Conservation (phyloP, 345 rosid species). For the Moricandia arvensis region DNA sequence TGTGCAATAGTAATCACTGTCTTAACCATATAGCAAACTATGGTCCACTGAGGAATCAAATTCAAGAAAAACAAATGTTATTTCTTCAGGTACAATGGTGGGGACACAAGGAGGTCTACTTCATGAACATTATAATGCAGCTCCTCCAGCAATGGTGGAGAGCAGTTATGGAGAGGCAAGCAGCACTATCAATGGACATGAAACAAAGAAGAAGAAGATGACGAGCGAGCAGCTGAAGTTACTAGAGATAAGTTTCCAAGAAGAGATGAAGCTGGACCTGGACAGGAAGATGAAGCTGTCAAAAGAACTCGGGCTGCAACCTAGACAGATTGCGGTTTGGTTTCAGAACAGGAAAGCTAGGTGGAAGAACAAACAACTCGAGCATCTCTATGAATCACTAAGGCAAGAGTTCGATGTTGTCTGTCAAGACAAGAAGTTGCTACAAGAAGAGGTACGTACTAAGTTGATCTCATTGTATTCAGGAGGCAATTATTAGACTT, state of each 20-base stretch:
- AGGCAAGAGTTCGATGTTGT: conserved; percentile 63
- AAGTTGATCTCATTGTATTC: background rate
- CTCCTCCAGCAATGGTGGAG: conserved; percentile 26
- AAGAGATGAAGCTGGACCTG: conserved; percentile 78
- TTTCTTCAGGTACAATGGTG: conserved; percentile 34
- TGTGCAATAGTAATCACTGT: background rate
- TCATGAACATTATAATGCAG: conserved; percentile 23
- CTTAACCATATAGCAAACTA: background rate
- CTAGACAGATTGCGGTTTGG: conserved; percentile 90
- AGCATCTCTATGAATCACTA: conserved; percentile 65
- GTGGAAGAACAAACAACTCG: conserved; percentile 89
- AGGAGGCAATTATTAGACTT: background rate
- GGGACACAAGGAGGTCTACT: conserved; percentile 30
- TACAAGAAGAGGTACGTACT: conserved; percentile 73
- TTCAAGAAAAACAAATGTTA: conserved; percentile 36
- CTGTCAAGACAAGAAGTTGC: conserved; percentile 62
- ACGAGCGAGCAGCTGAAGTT: conserved; percentile 67
- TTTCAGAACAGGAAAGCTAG: conserved; percentile 87
- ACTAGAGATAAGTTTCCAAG: conserved; percentile 79
- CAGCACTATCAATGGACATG: conserved; percentile 33
- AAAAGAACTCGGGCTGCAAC: conserved; percentile 78
- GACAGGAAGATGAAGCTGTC: conserved; percentile 81
- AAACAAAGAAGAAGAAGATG: conserved; percentile 71
- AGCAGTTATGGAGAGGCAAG: conserved; percentile 41
- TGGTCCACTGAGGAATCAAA: background rate